Percentiles rank a stretch among this genome's conserved stretches.
Evolutionary conservation across 306 rosid species (phyloP).

Genomic region (Pyrus pyrifolia): DNA sequence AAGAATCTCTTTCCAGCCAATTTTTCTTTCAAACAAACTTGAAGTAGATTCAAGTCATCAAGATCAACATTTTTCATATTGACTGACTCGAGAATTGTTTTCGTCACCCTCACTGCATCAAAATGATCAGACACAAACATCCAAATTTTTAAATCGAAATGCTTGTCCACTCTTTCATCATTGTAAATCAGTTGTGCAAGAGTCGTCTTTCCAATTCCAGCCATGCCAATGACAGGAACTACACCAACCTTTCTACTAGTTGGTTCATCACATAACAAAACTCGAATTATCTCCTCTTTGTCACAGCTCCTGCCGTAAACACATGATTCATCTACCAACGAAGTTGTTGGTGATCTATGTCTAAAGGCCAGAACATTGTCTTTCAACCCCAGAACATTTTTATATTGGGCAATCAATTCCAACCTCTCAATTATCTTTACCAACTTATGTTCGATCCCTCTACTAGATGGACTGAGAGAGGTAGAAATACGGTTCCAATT

Average conservation of each 20-base stretch:
- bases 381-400: conserved; percentile 34
- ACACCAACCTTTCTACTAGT: conserved; percentile 4
- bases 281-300: conserved; percentile 20
- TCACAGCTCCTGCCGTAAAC: conserved; percentile 35
- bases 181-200: conserved; percentile 27
- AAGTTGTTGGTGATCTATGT: conserved; percentile 30
- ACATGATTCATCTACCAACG: conserved; percentile 37
- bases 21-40: conserved; percentile 29
- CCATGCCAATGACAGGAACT: conserved; percentile 20
- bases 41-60: conserved; percentile 43
- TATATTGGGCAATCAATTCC: conserved; percentile 31
- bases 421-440: conserved; percentile 27
- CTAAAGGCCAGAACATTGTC: conserved; percentile 8
- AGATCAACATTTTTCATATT: conserved; percentile 9
- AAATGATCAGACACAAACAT: conserved; percentile 26
- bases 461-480: conserved; percentile 30
- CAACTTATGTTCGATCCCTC: conserved; percentile 25
- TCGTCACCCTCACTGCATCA: conserved; percentile 31
- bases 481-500: conserved; percentile 22
- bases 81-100: conserved; percentile 28
- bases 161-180: background rate
- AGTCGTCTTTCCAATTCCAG: conserved; percentile 42
- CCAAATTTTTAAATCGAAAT: conserved; percentile 21
- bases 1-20: conserved; percentile 29
- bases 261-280: conserved; percentile 9